Evolutionary conservation across 352 stramenopile genomes (phyloP), one percentile per base, ranked within the genome.

Genomic region (Pythium sukuiense): DNA sequence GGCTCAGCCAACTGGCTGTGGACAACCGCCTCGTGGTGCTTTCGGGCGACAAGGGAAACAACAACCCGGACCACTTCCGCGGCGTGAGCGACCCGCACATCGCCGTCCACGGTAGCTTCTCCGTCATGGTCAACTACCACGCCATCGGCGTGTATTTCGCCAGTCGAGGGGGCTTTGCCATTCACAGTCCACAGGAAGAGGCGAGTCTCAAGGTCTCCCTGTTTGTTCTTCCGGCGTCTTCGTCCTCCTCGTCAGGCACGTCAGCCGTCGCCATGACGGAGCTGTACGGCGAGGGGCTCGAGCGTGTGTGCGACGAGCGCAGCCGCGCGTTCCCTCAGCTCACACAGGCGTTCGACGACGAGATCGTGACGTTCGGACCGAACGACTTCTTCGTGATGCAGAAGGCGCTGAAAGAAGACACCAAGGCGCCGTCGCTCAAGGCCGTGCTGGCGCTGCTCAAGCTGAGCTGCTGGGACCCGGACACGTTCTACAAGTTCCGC

Each of bases 321-420:
- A 89, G 81, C 30, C 65, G 53, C 0, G 56, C 67, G 43, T 97
- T 94, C 43, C 88, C 90, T 0, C 70, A 92, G 53, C 68, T 97
- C 50, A 65, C 59, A 3, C 73, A 76, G 27, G 86, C 90, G 20
- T 98, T 97, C 69, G 73, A 88, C 24, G 86, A 96, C 56, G 78
- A 91, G 33, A 93, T 98, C 49, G 81, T 93, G 49, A 66, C 77
- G 6, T 98, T 98, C 67, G 93, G 94, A 2, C 93, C 95, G 3
- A 98, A 98, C 70, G 92, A 98, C 62, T 98, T 98, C 37, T 98
- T 98, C 55, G 87, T 97, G 49, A 93, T 98, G 80, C 93, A 98
- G 63, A 95, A 95, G 67, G 70, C 76, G 5, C 75, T 89, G 3
- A 92, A 95, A 61, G 89, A 97, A 67, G 89, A 97, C 62, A 71